A percentile compares a stretch with the other conserved stretches of the same genome.
Conservation (phyloP, 2,329 filamentous ascomycete species). For the Claviceps cyperi region DNA sequence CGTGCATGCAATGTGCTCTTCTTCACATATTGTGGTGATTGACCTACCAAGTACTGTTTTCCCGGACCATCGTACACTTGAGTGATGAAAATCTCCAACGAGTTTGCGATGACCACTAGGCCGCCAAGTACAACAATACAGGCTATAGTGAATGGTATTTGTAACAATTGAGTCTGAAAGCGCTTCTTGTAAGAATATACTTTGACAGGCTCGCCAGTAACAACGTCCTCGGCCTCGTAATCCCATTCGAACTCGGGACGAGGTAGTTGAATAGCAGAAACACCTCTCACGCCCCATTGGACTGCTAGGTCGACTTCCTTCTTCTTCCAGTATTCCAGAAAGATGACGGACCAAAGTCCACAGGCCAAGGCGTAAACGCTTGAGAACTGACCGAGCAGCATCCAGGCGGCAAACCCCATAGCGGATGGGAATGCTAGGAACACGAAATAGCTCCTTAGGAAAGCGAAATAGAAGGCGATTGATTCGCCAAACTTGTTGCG, state of each 20-base stretch:
- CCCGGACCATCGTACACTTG: constrained; percentile 85
- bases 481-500: constrained; percentile 66
- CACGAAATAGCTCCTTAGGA: constrained; percentile 77
- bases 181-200: constrained; percentile 66
- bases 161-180: constrained; percentile 60
- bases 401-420: constrained; percentile 64
- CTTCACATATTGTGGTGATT: too few species aligned
- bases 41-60: constrained; percentile 62
- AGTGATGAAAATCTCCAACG: constrained; percentile 88
- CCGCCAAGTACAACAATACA: constrained; percentile 61
- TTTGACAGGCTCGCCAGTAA: constrained; percentile 66
- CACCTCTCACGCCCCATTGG: constrained; percentile 77
- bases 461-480: constrained; percentile 92
- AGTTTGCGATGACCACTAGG: constrained; percentile 76
- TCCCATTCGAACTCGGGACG: constrained; percentile 70
- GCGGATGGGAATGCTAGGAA: constrained; percentile 72
- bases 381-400: constrained; percentile 75
- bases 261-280: constrained; percentile 66
- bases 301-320: constrained; percentile 77
- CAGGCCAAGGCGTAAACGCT: constrained; percentile 64
- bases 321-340: constrained; percentile 93
- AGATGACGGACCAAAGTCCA: constrained; percentile 75
- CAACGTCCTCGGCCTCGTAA: constrained; percentile 57
- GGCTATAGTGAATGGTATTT: constrained; percentile 70
- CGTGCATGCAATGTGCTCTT: too few species aligned